These are phyloP conservation scores for Papiliotrema flavescens DNA, from an alignment of 1,284 basidiomycete species.

Conservation along the genomic window DNA sequence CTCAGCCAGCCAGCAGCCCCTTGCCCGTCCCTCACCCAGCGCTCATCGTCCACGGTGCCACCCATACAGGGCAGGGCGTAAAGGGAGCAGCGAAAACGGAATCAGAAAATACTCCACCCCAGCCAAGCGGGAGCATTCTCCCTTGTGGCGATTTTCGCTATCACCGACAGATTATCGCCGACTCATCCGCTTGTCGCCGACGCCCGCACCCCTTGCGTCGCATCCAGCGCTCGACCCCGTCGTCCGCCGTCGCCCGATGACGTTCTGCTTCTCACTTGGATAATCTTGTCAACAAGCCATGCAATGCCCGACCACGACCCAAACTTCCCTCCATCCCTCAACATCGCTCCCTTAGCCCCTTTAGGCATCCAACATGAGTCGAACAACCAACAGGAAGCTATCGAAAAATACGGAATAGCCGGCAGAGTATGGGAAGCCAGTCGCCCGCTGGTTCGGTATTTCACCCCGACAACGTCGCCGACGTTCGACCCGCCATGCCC, in stretches of 20 bases:
- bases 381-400: conserved; percentile 30
- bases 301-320: conserved; percentile 32
- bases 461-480: conserved; percentile 21
- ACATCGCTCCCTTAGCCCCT: conserved; percentile 35
- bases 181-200: no score
- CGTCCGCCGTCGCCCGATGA: no score
- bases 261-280: background rate
- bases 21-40: no score
- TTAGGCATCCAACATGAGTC: conserved; percentile 5
- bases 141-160: background rate
- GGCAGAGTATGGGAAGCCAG: conserved; percentile 47
- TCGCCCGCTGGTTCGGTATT: conserved; percentile 35
- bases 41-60: no score
- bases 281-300: background rate
- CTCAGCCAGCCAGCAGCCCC: no score
- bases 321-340: conserved; percentile 45
- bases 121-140: no score
- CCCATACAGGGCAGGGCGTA: no score
- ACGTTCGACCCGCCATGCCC: conserved; percentile 39
- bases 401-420: conserved; percentile 44
- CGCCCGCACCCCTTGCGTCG: no score
- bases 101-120: no score
- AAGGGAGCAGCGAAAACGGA: no score
- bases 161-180: background rate
- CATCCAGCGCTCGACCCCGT: no score